Percentiles rank a stretch among this genome's conserved stretches.
These are phyloP conservation scores for Prototheca wickerhamii DNA, from an alignment of 163 green algal species.

Conservation along the genomic window DNA sequence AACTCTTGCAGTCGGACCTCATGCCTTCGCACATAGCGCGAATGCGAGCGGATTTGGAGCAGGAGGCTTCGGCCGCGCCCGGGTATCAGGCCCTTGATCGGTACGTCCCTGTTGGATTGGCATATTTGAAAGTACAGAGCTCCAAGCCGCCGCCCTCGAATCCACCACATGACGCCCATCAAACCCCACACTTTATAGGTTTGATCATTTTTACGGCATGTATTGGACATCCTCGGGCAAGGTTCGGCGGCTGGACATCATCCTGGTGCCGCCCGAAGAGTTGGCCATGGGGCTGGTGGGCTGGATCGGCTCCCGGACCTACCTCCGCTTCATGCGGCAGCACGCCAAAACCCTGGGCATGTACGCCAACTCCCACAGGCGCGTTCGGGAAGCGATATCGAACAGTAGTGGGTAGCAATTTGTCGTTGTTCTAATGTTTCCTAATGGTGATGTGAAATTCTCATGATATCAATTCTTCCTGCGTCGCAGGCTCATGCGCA, in stretches of 20 bases:
- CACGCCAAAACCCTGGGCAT: constrained; percentile 13
- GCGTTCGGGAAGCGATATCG: background rate
- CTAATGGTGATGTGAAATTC: background rate
- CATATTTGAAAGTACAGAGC: background rate
- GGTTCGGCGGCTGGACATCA: constrained; percentile 27
- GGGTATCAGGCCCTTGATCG: background rate
- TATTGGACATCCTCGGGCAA: constrained; percentile 11
- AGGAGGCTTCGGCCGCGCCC: background rate
- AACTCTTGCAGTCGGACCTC: constrained; percentile 1
- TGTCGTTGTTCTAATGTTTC: background rate
- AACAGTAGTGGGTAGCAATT: background rate
- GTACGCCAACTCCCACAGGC: constrained; percentile 26
- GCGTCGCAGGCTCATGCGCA: constrained; percentile 21
- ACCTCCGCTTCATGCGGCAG: constrained; percentile 22
- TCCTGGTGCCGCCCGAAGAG: constrained; percentile 18
- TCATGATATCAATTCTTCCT: background rate
- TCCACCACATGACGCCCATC: background rate
- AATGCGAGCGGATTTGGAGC: background rate
- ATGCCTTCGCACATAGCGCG: constrained; percentile 5
- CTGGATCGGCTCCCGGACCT: constrained; percentile 28
- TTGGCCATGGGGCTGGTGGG: constrained; percentile 18
- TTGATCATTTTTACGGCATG: constrained; percentile 28
- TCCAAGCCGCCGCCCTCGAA: too few relatives aligned
- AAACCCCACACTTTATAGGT: constrained; percentile 9
- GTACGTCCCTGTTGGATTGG: background rate